These are phyloP conservation scores for Hericium rajendrae DNA, from an alignment of 768 basidiomycete genomes.

Conservation along the genomic window DNA sequence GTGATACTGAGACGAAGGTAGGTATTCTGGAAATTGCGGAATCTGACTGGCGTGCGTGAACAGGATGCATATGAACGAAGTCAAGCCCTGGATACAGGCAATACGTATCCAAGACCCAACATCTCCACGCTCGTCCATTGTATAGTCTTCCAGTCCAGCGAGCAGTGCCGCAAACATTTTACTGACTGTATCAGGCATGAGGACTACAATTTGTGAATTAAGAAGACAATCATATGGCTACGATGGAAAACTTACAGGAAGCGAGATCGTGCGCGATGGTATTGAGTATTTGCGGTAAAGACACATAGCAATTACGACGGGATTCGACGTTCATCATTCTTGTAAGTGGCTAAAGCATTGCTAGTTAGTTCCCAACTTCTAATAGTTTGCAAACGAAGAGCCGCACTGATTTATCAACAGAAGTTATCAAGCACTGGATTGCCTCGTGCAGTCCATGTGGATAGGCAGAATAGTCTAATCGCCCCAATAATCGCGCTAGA, in stretches of 20 bases:
- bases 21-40: constrained; percentile 42
- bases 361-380: constrained; percentile 11
- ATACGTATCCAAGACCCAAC: constrained; percentile 94
- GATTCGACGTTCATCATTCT: constrained; percentile 43
- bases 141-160: constrained; percentile 83
- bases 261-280: constrained; percentile 34
- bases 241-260: constrained; percentile 30
- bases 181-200: constrained; percentile 2
- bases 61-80: constrained; percentile 41
- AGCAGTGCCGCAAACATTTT: constrained; percentile 44
- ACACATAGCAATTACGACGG: constrained; percentile 42
- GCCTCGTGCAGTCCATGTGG: constrained; percentile 45
- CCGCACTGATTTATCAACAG: constrained; percentile 46
- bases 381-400: constrained; percentile 5
- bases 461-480: constrained; percentile 52
- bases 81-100: constrained; percentile 60
- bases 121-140: constrained; percentile 90
- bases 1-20: constrained; percentile 51
- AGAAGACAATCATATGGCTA: neutral
- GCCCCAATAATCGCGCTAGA: constrained; percentile 59
- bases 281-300: constrained; percentile 39
- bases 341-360: constrained; percentile 22
- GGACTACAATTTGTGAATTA: neutral
- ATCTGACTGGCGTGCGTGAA: constrained; percentile 34
- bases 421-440: constrained; percentile 48